Evolutionary conservation across 257 asterid genomes (phyloP).

Genomic region (Solanum neorickii): DNA sequence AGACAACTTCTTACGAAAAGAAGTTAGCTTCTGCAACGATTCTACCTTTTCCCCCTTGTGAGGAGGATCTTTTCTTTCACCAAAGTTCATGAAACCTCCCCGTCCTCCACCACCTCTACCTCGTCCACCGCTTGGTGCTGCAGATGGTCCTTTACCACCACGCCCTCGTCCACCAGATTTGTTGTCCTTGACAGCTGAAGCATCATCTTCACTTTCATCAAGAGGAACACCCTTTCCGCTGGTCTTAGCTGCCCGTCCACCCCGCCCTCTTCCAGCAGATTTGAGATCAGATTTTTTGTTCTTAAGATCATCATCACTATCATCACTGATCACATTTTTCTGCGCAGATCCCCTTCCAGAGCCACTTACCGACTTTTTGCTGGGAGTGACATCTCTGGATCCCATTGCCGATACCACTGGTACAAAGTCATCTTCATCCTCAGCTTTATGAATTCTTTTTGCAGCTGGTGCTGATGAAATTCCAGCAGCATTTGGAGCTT

Average conservation of each 20-base stretch:
- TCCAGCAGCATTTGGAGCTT: constrained; percentile 25
- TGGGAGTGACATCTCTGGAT: constrained; percentile 34
- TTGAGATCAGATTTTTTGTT: constrained; percentile 36
- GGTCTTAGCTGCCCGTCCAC: constrained; percentile 33
- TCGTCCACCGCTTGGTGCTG: constrained; percentile 51
- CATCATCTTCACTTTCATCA: constrained; percentile 58
- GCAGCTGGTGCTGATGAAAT: constrained; percentile 28
- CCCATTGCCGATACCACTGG: constrained; percentile 36
- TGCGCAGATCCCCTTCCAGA: constrained; percentile 52
- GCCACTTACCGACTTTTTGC: constrained; percentile 60
- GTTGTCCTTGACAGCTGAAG: constrained; percentile 35
- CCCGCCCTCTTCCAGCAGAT: constrained; percentile 70
- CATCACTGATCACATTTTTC: constrained; percentile 37
- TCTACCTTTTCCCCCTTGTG: constrained; percentile 97
- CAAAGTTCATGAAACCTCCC: constrained; percentile 92
- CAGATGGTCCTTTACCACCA: constrained; percentile 72
- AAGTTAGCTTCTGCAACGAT: neutral
- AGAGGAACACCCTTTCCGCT: constrained; percentile 24
- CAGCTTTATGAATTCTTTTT: constrained; percentile 50
- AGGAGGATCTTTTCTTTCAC: constrained; percentile 99
- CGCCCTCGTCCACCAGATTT: constrained; percentile 85
- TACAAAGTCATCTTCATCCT: constrained; percentile 62
- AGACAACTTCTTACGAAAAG: neutral
- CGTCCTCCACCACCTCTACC: constrained; percentile 98
- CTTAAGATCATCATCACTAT: constrained; percentile 25